Base-by-base conservation (phyloP, 2,329 filamentous ascomycete species). In the Aspergillus neotritici region DNA sequence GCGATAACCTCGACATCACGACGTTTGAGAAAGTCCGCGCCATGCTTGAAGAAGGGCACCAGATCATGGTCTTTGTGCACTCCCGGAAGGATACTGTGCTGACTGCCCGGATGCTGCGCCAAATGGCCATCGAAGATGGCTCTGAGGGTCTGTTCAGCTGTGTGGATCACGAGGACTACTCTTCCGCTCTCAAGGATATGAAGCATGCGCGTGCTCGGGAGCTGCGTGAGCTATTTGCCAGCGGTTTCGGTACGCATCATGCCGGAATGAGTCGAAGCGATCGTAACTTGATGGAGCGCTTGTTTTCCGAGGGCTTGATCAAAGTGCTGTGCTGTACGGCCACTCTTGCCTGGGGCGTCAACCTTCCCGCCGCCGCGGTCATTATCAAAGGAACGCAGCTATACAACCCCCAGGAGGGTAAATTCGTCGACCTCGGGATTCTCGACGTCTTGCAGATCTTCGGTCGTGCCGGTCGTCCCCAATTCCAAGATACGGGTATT, bases 41-140 rank as follows among this genome's bases (percentile, higher is more conserved):
- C 40, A 96, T 98, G 90, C 75, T 98, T 3, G 81, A 89, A 60
- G 74, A 76, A 46, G 90, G 87, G n/a, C 93, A 99, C 58, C 93
- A 98, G 64, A 79, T 98, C 53, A 98, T 99, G 94, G 91, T 99
- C 0, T 98, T 99, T 65, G 94, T 98, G 9, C 94, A 98, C 64
- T 96, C 91, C 1, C 79, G 93, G 17, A 90, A 94, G 62, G 94
- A 99, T 56, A 98, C 94, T 0, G 81, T 94, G 53, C 79, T 85
- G 49, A 94, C 91, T 1, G 90, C 93, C 35, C 84, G 86, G 52
- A 87, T 84, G 72, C 72, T 98, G 17, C 82, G 86, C 49, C 84
- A 96, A 55, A 89, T 93, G 72, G 93, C 93, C 1, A 73, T 82
- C 2, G 90, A 97, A 29, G 77, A 94, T 31, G 78, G 81, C 34